Base-by-base conservation (phyloP, 306 rosid species). In the Adenanthera pavonina region DNA sequence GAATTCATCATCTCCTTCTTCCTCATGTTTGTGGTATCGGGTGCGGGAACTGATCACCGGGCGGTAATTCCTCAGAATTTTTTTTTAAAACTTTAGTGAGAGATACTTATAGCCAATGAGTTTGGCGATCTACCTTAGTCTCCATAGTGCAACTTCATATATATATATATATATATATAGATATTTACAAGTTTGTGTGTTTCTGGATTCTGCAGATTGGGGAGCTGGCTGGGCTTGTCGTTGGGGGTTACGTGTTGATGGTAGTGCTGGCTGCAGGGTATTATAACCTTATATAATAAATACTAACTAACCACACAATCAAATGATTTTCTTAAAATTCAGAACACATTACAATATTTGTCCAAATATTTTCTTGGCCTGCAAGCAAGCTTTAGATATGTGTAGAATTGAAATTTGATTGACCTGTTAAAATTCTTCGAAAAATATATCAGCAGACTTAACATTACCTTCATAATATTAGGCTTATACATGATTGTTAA, bases 1-100 rank as follows among this genome's bases (percentile, higher is more conserved):
- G 99, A 95, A 74, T 95, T 90, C 85, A 84, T 95, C n/a, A 85
- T 91, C 89, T 93, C 99, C 0, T 95, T 93, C 82, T 83, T 70
- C 83, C 98, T 95, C 80, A 92, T 93, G 98, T 90, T 93, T 44
- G 89, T 88, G 34, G 83, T 95, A 3, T 95, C 92, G 3, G 98
- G 93, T 0, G 97, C 93, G 19, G 91, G 96, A 47, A 93, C 97
- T 0, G 99, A 95, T 79, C 89, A 82, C 83, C 86, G 98, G 86
- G 99, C 98, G 81, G 99, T 95, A 78, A n/a, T 8, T 12, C 11
- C 12, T 2, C 0, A 8, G 7, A 0, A 4, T 62, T 16, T 34
- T 12, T 34, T 62, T 5, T 36, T 25, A 9, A 9, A 9, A 9
- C 65, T 59, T 59, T 3, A 59, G 3, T 59, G 6, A 59, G 13